Evolutionary conservation across 176 grass and related monocot genomes (phyloP).

Genomic region (Carex myosuroides): DNA sequence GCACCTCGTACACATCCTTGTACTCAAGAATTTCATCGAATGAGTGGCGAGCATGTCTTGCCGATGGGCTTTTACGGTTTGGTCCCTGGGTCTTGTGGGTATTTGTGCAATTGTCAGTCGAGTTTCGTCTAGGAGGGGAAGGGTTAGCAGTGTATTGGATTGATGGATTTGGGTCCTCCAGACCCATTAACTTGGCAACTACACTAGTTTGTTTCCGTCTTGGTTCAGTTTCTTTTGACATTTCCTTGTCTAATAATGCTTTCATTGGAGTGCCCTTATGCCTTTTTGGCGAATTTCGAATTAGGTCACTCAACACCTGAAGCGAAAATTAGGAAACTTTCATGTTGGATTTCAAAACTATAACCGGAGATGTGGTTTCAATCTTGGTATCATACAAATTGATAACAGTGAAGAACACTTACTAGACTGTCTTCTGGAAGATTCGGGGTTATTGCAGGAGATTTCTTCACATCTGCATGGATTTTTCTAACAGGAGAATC

Average conservation of each 20-base stretch:
- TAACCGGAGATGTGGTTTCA: neutral
- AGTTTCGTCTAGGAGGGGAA: slow-evolving; percentile 34
- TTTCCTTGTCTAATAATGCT: slow-evolving; percentile 53
- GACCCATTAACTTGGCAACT: slow-evolving; percentile 89
- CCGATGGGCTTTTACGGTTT: slow-evolving; percentile 23
- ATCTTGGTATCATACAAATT: neutral
- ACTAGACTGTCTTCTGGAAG: slow-evolving; percentile 43
- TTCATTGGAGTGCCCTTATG: slow-evolving; percentile 45
- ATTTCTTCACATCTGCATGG: slow-evolving; percentile 29
- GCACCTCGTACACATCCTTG: slow-evolving; percentile 70
- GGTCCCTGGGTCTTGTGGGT: slow-evolving; percentile 11
- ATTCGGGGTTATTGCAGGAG: slow-evolving; percentile 28
- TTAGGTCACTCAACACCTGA: slow-evolving; percentile 13
- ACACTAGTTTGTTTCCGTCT: slow-evolving; percentile 64
- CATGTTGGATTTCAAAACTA: neutral
- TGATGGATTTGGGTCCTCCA: slow-evolving; percentile 65
- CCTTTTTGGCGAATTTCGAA: slow-evolving; percentile 40
- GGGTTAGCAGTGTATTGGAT: slow-evolving; percentile 29
- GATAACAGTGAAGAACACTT: slow-evolving; percentile 20
- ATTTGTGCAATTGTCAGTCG: slow-evolving; percentile 19
- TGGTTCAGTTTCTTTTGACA: slow-evolving; percentile 43
- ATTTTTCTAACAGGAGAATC: slow-evolving; percentile 46
- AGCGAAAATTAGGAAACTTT: neutral
- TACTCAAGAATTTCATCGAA: slow-evolving; percentile 48
- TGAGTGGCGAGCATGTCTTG: slow-evolving; percentile 16